phyloP scores from a whole-genome alignment of 2,329 filamentous ascomycete species.

The Penicillium sp. region DNA sequence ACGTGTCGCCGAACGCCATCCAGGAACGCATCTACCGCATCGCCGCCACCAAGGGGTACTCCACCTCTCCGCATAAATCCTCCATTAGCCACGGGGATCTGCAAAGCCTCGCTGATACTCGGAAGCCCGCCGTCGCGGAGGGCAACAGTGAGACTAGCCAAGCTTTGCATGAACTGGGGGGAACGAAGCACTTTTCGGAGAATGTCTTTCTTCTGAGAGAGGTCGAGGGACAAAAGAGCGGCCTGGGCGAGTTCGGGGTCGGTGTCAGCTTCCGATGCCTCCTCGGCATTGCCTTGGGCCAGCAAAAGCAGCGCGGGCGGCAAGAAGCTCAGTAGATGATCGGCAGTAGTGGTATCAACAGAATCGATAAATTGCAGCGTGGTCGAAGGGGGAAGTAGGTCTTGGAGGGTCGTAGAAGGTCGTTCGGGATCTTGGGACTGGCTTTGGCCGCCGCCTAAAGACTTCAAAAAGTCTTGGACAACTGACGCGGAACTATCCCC shows the following conservation, averaged over 20 bases:
- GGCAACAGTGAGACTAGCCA: slow-evolving; percentile 80
- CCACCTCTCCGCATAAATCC: slow-evolving; percentile 73
- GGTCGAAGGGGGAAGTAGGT: slow-evolving; percentile 72
- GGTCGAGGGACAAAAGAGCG: slow-evolving; percentile 68
- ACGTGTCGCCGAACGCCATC: slow-evolving; percentile 80
- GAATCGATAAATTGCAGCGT: slow-evolving; percentile 75
- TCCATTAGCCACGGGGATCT: slow-evolving; percentile 76
- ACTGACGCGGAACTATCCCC: slow-evolving; percentile 68
- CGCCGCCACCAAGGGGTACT: slow-evolving; percentile 80
- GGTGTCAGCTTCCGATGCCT: slow-evolving; percentile 62
- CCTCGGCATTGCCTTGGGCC: slow-evolving; percentile 63
- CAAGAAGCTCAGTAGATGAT: slow-evolving; percentile 71
- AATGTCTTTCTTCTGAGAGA: slow-evolving; percentile 73
- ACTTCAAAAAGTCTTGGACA: slow-evolving; percentile 85
- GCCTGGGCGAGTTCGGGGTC: slow-evolving; percentile 65
- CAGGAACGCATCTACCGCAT: slow-evolving; percentile 87
- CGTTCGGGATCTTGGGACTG: slow-evolving; percentile 54
- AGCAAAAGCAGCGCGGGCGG: slow-evolving; percentile 75
- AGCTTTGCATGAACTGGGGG: slow-evolving; percentile 84
- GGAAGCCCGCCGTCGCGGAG: slow-evolving; percentile 86
- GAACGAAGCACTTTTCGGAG: slow-evolving; percentile 78
- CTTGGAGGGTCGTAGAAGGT: slow-evolving; percentile 76
- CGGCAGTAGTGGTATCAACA: slow-evolving; percentile 60
- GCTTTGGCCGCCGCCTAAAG: slow-evolving; percentile 59
- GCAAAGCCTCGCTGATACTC: slow-evolving; percentile 80